Percentiles rank a stretch among this genome's conserved stretches.
phyloP scores from a whole-genome alignment of 805 yeast genomes.

The Metschnikowia lunata region DNA sequence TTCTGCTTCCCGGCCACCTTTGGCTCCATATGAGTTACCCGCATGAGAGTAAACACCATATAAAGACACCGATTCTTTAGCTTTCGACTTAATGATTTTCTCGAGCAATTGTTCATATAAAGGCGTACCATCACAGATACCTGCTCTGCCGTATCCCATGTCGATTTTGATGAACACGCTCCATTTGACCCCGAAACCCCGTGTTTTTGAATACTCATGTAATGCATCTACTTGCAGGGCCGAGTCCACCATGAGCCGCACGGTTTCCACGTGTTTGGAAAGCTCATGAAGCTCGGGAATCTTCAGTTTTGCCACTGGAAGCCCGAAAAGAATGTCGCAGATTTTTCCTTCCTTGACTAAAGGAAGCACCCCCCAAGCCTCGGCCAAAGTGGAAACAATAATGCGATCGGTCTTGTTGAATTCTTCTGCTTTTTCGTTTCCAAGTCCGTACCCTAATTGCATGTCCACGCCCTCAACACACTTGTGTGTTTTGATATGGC shows the following conservation, averaged over 20 bases:
- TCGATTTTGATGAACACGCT: constrained; percentile 64
- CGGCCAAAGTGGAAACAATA: constrained; percentile 66
- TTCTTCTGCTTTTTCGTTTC: background rate
- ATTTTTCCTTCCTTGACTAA: constrained; percentile 36
- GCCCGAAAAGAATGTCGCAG: constrained; percentile 29
- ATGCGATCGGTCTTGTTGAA: constrained; percentile 42
- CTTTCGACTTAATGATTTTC: background rate
- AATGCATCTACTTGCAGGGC: constrained; percentile 51
- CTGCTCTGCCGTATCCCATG: constrained; percentile 72
- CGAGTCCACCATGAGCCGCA: constrained; percentile 61
- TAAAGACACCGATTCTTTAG: constrained; percentile 34
- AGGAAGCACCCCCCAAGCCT: constrained; percentile 53
- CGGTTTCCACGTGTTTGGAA: constrained; percentile 35
- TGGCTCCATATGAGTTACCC: constrained; percentile 64
- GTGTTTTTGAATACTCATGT: constrained; percentile 27
- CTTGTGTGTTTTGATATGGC: constrained; percentile 76
- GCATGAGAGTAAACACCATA: constrained; percentile 78
- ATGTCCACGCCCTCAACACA: constrained; percentile 53
- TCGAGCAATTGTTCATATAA: constrained; percentile 24
- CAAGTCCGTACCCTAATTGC: constrained; percentile 41
- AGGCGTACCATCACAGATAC: constrained; percentile 24
- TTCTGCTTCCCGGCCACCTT: constrained; percentile 43
- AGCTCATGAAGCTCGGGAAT: constrained; percentile 46
- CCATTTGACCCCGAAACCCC: constrained; percentile 42
- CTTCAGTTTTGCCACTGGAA: constrained; percentile 46